Percentiles rank a stretch among this genome's conserved stretches.
These are phyloP conservation scores for Protomyces pachydermus DNA, from an alignment of 1,139 yeast genomes.

Conservation along the genomic window DNA sequence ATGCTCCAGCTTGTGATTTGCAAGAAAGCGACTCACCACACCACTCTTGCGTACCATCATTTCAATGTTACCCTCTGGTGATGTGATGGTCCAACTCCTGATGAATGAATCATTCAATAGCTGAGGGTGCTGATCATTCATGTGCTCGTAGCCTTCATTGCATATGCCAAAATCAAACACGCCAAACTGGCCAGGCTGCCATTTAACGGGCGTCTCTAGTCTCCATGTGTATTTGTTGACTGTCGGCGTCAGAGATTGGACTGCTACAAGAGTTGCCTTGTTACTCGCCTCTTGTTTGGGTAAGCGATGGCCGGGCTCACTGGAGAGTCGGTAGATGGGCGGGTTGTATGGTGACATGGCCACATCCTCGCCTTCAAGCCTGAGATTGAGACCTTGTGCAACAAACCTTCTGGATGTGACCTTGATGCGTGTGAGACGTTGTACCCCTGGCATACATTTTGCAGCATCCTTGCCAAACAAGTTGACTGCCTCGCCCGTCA, in stretches of 20 bases:
- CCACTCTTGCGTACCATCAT: neutral
- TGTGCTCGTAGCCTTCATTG: neutral
- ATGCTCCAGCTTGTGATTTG: neutral
- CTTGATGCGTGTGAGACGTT: neutral
- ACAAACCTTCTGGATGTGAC: neutral
- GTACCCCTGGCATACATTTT: neutral
- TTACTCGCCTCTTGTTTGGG: slow-evolving; percentile 16
- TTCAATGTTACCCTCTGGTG: neutral
- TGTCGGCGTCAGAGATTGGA: neutral
- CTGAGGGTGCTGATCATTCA: neutral
- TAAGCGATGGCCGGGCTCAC: neutral
- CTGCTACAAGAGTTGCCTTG: neutral
- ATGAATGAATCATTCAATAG: neutral
- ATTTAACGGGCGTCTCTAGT: neutral
- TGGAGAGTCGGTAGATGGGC: neutral
- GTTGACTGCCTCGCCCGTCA: neutral
- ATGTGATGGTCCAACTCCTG: neutral
- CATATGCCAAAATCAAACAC: neutral
- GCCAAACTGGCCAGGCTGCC: neutral
- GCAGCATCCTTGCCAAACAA: neutral
- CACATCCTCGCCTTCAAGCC: neutral
- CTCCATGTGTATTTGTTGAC: neutral
- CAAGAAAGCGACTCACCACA: neutral
- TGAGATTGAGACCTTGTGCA: neutral
- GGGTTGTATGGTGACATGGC: neutral